phyloP scores from a whole-genome alignment of 352 stramenopile genomes.

The Thalassiosira livingstoniorum region DNA sequence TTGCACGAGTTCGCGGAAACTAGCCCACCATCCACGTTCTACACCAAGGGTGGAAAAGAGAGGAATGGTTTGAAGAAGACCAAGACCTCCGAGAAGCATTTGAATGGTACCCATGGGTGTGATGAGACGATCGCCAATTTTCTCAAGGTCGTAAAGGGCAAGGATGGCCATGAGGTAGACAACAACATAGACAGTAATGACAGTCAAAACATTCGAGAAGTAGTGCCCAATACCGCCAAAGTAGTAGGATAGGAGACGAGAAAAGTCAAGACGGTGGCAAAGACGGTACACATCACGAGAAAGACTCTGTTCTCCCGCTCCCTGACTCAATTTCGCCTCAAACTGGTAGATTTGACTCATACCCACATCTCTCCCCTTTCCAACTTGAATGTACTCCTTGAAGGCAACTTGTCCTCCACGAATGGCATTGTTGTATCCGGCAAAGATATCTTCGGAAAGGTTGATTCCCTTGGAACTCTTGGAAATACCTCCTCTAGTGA shows the following conservation, averaged over 20 bases:
- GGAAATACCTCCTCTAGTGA: conserved; percentile 97
- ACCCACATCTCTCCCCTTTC: conserved; percentile 98
- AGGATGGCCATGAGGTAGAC: conserved; percentile 96
- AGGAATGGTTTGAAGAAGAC: conserved; percentile 97
- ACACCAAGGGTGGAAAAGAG: conserved; percentile 97
- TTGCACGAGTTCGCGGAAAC: conserved; percentile 90
- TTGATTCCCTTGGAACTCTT: conserved; percentile 99
- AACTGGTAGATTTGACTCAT: conserved; percentile 99
- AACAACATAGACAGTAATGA: conserved; percentile 97
- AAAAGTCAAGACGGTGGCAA: conserved; percentile 97
- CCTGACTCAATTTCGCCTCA: conserved; percentile 97
- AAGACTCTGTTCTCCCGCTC: conserved; percentile 97
- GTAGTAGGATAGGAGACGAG: conserved; percentile 98
- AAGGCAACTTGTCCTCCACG: conserved; percentile 95
- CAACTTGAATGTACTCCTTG: conserved; percentile 99
- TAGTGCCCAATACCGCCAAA: conserved; percentile 99
- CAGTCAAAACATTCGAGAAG: conserved; percentile 96
- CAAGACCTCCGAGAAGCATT: conserved; percentile 95
- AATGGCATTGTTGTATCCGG: conserved; percentile 98
- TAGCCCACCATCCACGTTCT: conserved; percentile 96
- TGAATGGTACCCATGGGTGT: conserved; percentile 95
- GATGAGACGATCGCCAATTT: conserved; percentile 91
- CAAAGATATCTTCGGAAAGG: conserved; percentile 99
- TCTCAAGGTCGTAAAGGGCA: conserved; percentile 92
- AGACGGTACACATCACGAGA: conserved; percentile 98